These are phyloP conservation scores for Caloboletus inedulis DNA, from an alignment of 1,284 basidiomycete genomes.

Conservation along the genomic window DNA sequence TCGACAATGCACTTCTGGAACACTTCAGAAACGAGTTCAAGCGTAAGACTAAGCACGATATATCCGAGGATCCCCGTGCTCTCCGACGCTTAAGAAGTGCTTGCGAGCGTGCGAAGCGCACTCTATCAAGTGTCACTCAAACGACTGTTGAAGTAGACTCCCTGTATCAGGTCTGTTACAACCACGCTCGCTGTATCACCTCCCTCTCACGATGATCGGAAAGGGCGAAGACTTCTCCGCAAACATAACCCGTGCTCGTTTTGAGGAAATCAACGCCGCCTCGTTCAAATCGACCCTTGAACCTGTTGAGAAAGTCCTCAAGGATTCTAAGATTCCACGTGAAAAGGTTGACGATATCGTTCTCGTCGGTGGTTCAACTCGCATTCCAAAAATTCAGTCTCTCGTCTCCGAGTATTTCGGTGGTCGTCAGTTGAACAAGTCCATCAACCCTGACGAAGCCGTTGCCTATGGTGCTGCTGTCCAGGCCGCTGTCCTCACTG, in stretches of 20 bases:
- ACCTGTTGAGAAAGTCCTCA: conserved; percentile 98
- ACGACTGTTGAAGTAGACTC: conserved; percentile 99
- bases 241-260: conserved; percentile 97
- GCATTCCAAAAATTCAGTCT: conserved; percentile 99
- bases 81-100: conserved; percentile 93
- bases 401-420: conserved; percentile 98
- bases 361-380: conserved; percentile 98
- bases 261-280: conserved; percentile 97
- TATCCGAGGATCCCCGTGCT: conserved; percentile 94
- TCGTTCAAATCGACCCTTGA: conserved; percentile 97
- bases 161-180: conserved; percentile 75
- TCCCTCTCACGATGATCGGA: conserved; percentile 7
- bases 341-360: conserved; percentile 99
- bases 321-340: conserved; percentile 96
- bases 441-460: conserved; percentile 95
- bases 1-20: conserved; percentile 96
- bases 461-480: conserved; percentile 96
- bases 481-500: conserved; percentile 94
- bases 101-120: conserved; percentile 99
- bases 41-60: conserved; percentile 95
- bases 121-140: conserved; percentile 95
- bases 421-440: conserved; percentile 98
- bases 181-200: background rate
- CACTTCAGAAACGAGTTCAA: conserved; percentile 99
- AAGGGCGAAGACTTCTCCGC: conserved; percentile 92